A percentile compares a stretch with the other conserved stretches of the same genome.
Evolutionary conservation across 108 stramenopile genomes (phyloP).

Genomic region (Skeletonema potamos): DNA sequence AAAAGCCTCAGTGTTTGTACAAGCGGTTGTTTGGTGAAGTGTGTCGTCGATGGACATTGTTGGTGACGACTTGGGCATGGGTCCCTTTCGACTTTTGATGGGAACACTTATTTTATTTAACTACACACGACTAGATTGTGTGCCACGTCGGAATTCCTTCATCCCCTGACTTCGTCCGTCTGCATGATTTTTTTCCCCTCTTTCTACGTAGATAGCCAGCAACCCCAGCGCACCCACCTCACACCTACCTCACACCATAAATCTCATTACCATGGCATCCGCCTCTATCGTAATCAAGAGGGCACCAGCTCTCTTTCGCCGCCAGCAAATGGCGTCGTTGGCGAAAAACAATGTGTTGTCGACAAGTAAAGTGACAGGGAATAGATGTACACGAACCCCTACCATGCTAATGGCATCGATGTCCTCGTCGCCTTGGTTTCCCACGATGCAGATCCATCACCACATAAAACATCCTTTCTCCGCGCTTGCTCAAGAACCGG

Average conservation of each 20-base stretch:
- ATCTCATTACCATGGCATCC: background rate
- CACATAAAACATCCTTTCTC: background rate
- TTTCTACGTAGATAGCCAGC: no score
- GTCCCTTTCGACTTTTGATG: no score
- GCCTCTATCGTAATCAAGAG: background rate
- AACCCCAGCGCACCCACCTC: no score
- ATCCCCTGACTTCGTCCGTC: no score
- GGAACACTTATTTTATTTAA: no score
- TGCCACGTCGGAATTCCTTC: no score
- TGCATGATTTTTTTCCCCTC: no score
- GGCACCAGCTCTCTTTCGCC: background rate
- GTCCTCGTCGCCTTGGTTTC: background rate
- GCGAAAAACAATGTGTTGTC: background rate
- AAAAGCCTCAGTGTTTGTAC: no score
- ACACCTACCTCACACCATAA: background rate
- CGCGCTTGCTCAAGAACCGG: background rate
- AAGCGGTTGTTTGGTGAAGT: no score
- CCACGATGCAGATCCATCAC: background rate
- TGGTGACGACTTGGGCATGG: no score
- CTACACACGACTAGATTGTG: no score
- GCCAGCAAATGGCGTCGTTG: background rate
- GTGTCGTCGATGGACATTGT: no score
- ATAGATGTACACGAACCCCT: background rate
- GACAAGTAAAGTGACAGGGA: background rate
- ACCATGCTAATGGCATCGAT: background rate